Evolutionary conservation across 2,329 filamentous ascomycete species (phyloP).

Genomic region (Ophiostoma himal-ulmi): DNA sequence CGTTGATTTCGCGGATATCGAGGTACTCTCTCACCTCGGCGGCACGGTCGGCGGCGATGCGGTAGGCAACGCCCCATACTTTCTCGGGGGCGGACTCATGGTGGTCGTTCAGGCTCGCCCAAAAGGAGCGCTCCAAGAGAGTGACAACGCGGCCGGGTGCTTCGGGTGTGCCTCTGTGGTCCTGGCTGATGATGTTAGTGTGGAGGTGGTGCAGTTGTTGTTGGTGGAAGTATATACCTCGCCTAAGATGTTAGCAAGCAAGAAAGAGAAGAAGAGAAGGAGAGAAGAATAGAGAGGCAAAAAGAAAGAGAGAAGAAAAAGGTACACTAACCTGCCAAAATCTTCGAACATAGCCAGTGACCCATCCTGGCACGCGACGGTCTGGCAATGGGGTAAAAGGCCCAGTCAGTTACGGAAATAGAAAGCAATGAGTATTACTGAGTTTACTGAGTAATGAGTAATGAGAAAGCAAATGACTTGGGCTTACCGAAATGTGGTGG

Average conservation of each 20-base stretch:
- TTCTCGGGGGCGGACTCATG: conserved; percentile 55
- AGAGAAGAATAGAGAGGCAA: background rate
- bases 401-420: background rate
- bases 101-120: conserved; percentile 68
- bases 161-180: conserved; percentile 87
- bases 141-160: conserved; percentile 89
- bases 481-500: conserved; percentile 83
- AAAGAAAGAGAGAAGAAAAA: background rate
- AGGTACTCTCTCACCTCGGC: conserved; percentile 80
- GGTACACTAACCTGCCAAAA: conserved; percentile 84
- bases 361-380: conserved; percentile 77
- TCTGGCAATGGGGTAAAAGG: conserved; percentile 49
- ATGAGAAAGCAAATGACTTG: no score
- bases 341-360: conserved; percentile 85
- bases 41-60: conserved; percentile 66
- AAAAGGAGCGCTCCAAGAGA: conserved; percentile 77
- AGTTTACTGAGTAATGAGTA: no score
- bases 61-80: conserved; percentile 92
- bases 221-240: background rate
- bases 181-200: conserved; percentile 55
- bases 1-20: conserved; percentile 95
- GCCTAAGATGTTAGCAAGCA: conserved; percentile 7
- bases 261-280: background rate
- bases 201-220: background rate
- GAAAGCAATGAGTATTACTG: no score